Percentiles rank a stretch among this genome's conserved stretches.
These are phyloP conservation scores for Oligophagozyma castellii DNA, from an alignment of 1,139 yeast genomes.

Conservation along the genomic window DNA sequence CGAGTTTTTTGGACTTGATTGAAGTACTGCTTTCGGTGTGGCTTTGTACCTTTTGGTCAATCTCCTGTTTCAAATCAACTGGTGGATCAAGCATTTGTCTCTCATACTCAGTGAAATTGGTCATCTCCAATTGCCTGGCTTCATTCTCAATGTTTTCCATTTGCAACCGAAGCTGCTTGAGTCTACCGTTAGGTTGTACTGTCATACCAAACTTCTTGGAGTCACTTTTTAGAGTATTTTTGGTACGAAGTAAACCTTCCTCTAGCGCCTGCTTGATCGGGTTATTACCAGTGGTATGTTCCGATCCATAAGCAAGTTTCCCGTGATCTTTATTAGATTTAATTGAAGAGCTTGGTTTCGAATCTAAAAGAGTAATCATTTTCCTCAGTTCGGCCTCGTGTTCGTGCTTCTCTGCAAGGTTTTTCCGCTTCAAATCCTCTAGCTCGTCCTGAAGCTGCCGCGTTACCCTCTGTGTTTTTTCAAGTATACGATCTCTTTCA, in stretches of 20 bases:
- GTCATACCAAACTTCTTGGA: constrained; percentile 29
- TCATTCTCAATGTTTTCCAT: constrained; percentile 78
- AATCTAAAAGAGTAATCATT: constrained; percentile 50
- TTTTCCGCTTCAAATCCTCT: constrained; percentile 56
- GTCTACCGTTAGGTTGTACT: constrained; percentile 59
- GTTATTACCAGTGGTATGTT: too few species aligned
- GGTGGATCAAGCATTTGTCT: constrained; percentile 14
- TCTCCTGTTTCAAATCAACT: constrained; percentile 6
- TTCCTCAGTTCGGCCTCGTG: constrained; percentile 86
- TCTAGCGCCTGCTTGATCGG: constrained; percentile 26
- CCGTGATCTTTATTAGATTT: constrained; percentile 11
- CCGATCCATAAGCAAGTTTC: constrained; percentile 16
- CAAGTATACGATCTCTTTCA: constrained; percentile 59
- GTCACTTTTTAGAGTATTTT: constrained; percentile 17
- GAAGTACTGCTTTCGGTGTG: constrained; percentile 1
- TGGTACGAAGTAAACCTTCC: constrained; percentile 26
- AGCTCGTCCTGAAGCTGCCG: constrained; percentile 53
- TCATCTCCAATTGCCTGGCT: constrained; percentile 80
- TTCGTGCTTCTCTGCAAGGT: constrained; percentile 65
- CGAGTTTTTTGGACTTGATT: constrained; percentile 27
- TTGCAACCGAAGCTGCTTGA: constrained; percentile 63
- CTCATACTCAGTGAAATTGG: constrained; percentile 47
- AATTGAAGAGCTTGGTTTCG: constrained; percentile 10
- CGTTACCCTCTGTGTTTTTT: constrained; percentile 53
- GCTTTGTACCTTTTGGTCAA: constrained; percentile 2